Base-by-base conservation (phyloP, 371 early-diverging fungal species). In the Sporodiniella umbellata region DNA sequence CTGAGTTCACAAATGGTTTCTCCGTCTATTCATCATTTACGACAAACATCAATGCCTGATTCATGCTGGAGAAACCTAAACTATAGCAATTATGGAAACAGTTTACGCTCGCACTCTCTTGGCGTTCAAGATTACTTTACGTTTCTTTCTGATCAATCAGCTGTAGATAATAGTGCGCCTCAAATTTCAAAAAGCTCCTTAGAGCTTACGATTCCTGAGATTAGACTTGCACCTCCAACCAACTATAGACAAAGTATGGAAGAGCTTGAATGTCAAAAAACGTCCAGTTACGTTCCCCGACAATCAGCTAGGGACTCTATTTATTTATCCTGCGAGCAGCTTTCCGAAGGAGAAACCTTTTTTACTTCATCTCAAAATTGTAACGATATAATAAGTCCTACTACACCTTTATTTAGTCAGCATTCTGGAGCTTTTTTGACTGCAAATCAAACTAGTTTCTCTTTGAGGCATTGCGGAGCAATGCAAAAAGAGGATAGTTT, bases 121-220 rank as follows among this genome's bases (percentile, higher is more conserved):
- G 15, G 26, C 21, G 42, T 28, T 28, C 56, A 56, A 23, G 74
- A 73, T 30, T 73, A 73, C 30, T 73, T 73, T 40, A 63, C 74
- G 1, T 73, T 64, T 37, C 51, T 70, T 8, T 64, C 70, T 14
- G 33, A 60, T 14, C 60, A 68, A 3, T 54, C 60, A 30, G 11
- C 14, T 42, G 4, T 12, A n/a, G 12, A 28, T 2, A 30, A 42
- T 17, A 30, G 18, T 15, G 11, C 43, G 12, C 24, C 8, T 14
- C 35, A 5, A 4, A n/a, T n/a, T n/a, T 35, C 14, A 35, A 35
- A 14, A 5, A n/a, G 14, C 5, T 14, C 11, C 15, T 23, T 15
- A 30, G 51, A 59, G 24, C 22, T 61, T 2, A 51, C 42, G 12
- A 65, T 73, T 33, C 74, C 74, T 2, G 70, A 73, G 43, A 73